A percentile compares a stretch with the other conserved stretches of the same genome.
phyloP scores from a whole-genome alignment of 2,329 filamentous ascomycete species.

The Lomentospora prolificans region DNA sequence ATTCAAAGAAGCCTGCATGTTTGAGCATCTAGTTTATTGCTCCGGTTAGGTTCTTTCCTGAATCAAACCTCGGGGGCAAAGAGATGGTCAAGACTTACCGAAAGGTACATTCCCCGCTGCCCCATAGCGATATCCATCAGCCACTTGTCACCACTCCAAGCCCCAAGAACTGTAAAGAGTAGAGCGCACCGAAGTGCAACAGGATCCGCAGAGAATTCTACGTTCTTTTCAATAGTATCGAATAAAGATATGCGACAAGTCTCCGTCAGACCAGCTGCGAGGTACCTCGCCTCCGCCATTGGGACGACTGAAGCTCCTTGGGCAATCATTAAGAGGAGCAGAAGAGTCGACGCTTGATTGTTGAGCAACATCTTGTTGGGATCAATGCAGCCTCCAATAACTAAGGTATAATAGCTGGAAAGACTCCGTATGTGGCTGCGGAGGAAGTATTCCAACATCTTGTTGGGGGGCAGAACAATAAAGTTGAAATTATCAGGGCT shows the following conservation, averaged over 20 bases:
- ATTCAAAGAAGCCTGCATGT: conserved; percentile 57
- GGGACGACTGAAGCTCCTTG: conserved; percentile 59
- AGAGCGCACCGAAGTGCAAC: conserved; percentile 55
- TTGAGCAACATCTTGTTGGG: conserved; percentile 59
- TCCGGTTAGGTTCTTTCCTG: not conserved
- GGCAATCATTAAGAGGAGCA: conserved; percentile 63
- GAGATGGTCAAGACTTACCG: conserved; percentile 41
- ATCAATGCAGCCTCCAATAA: conserved; percentile 50
- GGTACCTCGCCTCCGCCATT: conserved; percentile 52
- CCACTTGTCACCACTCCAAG: conserved; percentile 69
- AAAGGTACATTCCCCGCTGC: conserved; percentile 62
- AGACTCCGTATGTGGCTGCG: conserved; percentile 56
- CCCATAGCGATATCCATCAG: conserved; percentile 70
- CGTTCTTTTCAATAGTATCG: conserved; percentile 62
- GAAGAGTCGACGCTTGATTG: conserved; percentile 54
- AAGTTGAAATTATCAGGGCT: conserved; percentile 48
- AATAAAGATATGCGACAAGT: conserved; percentile 64
- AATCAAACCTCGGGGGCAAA: too few relatives aligned
- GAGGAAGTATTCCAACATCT: conserved; percentile 58
- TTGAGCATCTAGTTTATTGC: conserved; percentile 47
- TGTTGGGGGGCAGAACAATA: conserved; percentile 54
- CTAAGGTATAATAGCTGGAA: conserved; percentile 55
- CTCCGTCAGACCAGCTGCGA: conserved; percentile 58
- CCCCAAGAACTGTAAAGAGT: conserved; percentile 57
- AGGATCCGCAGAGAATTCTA: conserved; percentile 56